Base-by-base conservation (phyloP, 2,329 filamentous ascomycete genomes). In the Colletotrichum lini region DNA sequence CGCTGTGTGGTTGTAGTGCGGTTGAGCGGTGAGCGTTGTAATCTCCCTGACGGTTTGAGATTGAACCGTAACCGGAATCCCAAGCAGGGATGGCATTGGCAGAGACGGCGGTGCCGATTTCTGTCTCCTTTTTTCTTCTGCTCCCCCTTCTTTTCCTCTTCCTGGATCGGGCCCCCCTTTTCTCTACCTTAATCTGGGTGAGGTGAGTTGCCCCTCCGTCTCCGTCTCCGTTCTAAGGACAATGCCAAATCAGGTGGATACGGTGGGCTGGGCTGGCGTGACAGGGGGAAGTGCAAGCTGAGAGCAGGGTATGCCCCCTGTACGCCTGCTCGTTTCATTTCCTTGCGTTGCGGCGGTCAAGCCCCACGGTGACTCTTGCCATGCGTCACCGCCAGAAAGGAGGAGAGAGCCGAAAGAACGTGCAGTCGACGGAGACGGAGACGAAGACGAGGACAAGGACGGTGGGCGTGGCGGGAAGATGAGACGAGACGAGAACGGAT, bases 241-340 rank as follows among this genome's bases (percentile, higher is more conserved):
- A 6, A 26, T 23, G 15, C 40, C 18, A 26, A 61, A 16, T 30
- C 30, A 18, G 47, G 59, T 63, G 49, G 47, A 63, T 63, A 50
- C 57, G 44, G 58, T 52, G 54, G 40, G 58, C 56, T 26, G 21
- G 45, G 30, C 42, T 59, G 47, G 61, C 50, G 53, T 59, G 57
- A 67, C 68, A 71, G 68, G 68, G 65, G 69, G 44, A 26, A 58
- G 23, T 58, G 54, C 58, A 71, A 50, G 68, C 30, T 57, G n/a
- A 23, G 15, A 38, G 53, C 59, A 69, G 40, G 65, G 26, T 26
- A 58, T 12, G 1, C 4, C 21, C 56, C 69, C 60, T 50, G 68
- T 65, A 44, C 23, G 56, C 54, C 18, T 65, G 68, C 68, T 67
- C 71, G 72, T 74, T 73, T 74, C 72, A 74, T 74, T 74, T 74